phyloP scores from a whole-genome alignment of 208 protist species.

The Leishmania aethiopica region DNA sequence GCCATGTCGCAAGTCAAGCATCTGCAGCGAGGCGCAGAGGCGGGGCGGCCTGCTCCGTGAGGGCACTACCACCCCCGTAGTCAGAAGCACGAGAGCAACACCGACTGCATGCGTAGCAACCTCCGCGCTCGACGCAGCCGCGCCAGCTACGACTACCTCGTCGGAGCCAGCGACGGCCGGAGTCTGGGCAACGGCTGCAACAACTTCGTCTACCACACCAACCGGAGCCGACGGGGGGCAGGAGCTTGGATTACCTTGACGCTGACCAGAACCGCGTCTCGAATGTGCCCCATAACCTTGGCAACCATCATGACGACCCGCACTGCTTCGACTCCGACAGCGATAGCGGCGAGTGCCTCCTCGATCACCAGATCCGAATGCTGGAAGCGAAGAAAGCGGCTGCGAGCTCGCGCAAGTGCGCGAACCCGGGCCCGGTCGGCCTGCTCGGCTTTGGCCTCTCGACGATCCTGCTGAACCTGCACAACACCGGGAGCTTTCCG shows the following conservation, averaged over 20 bases:
- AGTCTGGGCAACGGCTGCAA: not conserved
- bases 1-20: no score
- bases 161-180: constrained; percentile 6
- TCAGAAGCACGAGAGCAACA: constrained; percentile 2
- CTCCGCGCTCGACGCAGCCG: constrained; percentile 18
- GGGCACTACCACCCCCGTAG: no score
- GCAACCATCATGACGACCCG: not conserved
- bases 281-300: not conserved
- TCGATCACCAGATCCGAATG: constrained; percentile 36
- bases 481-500: constrained; percentile 40
- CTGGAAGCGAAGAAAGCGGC: constrained; percentile 11
- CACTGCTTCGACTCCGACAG: constrained; percentile 27
- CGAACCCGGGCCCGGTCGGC: constrained; percentile 36
- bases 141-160: constrained; percentile 31
- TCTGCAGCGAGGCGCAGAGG: no score
- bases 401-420: constrained; percentile 27
- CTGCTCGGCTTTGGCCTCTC: constrained; percentile 66
- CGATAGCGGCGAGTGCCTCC: constrained; percentile 19
- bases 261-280: constrained; percentile 30
- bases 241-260: constrained; percentile 33
- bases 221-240: not conserved
- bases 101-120: constrained; percentile 4
- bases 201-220: constrained; percentile 18
- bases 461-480: constrained; percentile 54
- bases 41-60: no score